phyloP scores from a whole-genome alignment of 164 flowering plant species.

The Vitis rupestris region DNA sequence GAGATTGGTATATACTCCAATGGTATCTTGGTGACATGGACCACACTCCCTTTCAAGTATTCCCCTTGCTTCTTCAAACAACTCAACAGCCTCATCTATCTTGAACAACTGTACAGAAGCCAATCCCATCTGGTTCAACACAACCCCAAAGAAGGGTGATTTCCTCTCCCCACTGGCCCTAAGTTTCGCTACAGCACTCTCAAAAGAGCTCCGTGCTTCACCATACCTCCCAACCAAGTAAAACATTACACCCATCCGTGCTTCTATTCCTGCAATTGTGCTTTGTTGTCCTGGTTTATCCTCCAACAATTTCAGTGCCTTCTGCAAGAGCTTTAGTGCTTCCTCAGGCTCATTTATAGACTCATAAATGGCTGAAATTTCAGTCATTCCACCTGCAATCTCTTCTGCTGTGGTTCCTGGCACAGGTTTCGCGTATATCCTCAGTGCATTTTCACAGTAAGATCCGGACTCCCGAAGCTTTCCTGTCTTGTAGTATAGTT shows the following conservation, averaged over 20 bases:
- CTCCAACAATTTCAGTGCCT: slow-evolving; percentile 83
- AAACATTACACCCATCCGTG: slow-evolving; percentile 93
- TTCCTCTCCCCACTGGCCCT: slow-evolving; percentile 91
- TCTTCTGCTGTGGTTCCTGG: slow-evolving; percentile 95
- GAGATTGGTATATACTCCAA: slow-evolving; percentile 92
- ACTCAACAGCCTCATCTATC: slow-evolving; percentile 89
- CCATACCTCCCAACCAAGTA: slow-evolving; percentile 80
- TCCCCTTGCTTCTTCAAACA: slow-evolving; percentile 89
- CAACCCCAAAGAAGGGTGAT: slow-evolving; percentile 91
- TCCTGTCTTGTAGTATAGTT: slow-evolving; percentile 87
- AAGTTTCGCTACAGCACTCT: slow-evolving; percentile 77
- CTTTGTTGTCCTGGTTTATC: slow-evolving; percentile 91
- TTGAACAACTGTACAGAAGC: slow-evolving; percentile 86
- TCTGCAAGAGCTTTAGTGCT: slow-evolving; percentile 82
- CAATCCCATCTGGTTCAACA: slow-evolving; percentile 97
- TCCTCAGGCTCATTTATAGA: slow-evolving; percentile 93
- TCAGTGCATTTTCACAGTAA: slow-evolving; percentile 87
- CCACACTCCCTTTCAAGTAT: slow-evolving; percentile 89
- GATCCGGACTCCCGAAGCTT: slow-evolving; percentile 90
- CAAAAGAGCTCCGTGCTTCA: slow-evolving; percentile 73
- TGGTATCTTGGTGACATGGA: slow-evolving; percentile 86
- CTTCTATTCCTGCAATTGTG: slow-evolving; percentile 91
- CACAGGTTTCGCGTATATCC: slow-evolving; percentile 89
- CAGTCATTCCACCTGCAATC: slow-evolving; percentile 82
- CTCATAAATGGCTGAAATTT: slow-evolving; percentile 87